These are phyloP conservation scores for Ascodesmis nigricans DNA, from an alignment of 495 filamentous ascomycete genomes.

Conservation along the genomic window DNA sequence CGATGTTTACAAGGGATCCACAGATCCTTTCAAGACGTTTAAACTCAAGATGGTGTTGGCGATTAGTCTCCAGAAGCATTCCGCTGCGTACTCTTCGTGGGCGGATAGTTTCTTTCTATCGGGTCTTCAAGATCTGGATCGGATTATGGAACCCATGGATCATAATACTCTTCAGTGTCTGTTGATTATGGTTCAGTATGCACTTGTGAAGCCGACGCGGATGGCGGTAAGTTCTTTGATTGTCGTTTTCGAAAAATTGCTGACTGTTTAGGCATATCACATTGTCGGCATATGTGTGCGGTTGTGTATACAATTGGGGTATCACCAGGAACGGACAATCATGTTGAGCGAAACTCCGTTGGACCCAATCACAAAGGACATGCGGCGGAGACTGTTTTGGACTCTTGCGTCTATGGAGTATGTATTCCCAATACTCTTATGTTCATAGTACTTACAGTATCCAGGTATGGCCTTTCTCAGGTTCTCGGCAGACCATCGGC, in stretches of 20 bases:
- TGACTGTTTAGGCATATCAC: conserved; percentile 38
- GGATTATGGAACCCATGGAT: conserved; percentile 56
- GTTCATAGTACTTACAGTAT: background rate
- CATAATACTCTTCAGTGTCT: conserved; percentile 77
- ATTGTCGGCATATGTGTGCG: conserved; percentile 67
- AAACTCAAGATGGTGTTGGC: conserved; percentile 72
- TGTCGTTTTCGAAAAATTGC: conserved; percentile 4
- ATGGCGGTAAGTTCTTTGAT: conserved; percentile 35
- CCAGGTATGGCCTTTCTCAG: conserved; percentile 46
- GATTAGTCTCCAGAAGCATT: conserved; percentile 76
- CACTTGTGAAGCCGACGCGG: conserved; percentile 67
- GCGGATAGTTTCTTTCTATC: conserved; percentile 84
- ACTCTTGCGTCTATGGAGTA: conserved; percentile 65
- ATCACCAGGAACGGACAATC: conserved; percentile 70
- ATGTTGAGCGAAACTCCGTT: conserved; percentile 30
- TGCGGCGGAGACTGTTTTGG: conserved; percentile 75
- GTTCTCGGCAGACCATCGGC: conserved; percentile 64
- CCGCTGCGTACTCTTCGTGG: conserved; percentile 51
- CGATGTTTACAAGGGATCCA: conserved; percentile 52
- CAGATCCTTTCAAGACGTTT: conserved; percentile 65
- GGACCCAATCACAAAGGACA: conserved; percentile 56
- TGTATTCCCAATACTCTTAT: conserved; percentile 7
- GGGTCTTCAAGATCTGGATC: conserved; percentile 59
- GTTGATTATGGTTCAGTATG: conserved; percentile 72
- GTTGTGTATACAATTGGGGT: conserved; percentile 64